Percentiles rank a stretch among this genome's conserved stretches.
Conservation (phyloP, 2,329 filamentous ascomycete species). For the Fusarium succisae region DNA sequence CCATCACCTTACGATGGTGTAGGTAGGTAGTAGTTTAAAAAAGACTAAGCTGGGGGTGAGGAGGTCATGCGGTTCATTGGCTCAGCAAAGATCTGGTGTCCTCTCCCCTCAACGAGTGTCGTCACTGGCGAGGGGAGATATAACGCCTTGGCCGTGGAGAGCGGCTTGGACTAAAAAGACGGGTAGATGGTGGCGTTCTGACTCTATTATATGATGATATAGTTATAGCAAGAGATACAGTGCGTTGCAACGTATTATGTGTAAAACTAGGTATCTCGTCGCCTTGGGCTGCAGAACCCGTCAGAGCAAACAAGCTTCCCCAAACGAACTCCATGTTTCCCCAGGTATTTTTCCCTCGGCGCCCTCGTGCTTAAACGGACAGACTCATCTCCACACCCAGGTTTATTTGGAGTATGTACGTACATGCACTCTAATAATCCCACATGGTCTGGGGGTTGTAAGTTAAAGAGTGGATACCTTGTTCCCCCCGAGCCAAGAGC, state of each 20-base stretch:
- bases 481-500: conserved; percentile 13
- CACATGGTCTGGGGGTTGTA: conserved; percentile 2
- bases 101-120: background rate
- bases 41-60: background rate
- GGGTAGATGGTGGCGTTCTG: background rate
- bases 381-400: background rate
- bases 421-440: background rate
- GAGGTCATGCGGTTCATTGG: conserved; percentile 13
- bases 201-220: background rate
- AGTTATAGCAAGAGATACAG: background rate
- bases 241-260: background rate
- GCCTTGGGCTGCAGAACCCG: background rate
- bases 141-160: conserved; percentile 14
- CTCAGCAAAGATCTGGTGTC: background rate
- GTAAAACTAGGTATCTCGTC: background rate
- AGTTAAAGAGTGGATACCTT: conserved; percentile 8
- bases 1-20: conserved; percentile 10
- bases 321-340: background rate
- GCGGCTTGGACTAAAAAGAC: background rate
- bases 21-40: background rate
- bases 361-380: background rate
- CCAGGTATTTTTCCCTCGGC: background rate
- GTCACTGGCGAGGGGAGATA: conserved; percentile 6
- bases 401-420: background rate
- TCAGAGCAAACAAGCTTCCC: background rate